Evolutionary conservation across 2,329 filamentous ascomycete genomes (phyloP), one percentile per base, ranked within the genome.

Genomic region (Leptographium flavum): DNA sequence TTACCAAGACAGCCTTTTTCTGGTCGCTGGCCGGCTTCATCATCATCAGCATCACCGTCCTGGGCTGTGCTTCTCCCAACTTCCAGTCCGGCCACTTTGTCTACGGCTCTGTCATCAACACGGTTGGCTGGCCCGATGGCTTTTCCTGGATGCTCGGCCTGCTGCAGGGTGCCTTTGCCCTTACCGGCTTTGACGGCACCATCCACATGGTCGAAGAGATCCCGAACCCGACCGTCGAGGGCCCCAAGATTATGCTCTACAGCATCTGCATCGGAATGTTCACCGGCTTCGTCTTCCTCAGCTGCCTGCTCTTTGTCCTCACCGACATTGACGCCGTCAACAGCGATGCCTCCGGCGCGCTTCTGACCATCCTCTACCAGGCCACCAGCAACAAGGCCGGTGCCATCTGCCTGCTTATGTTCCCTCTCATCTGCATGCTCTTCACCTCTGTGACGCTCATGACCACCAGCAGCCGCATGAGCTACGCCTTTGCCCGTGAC

Each of bases 11-110:
- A 17, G 81, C 81, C 1, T 81, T 87, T 52, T 70, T 77, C 42
- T 87, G 81, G 82, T 82, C 76, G 3, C 65, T 87, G 3, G 60
- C 68, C 2, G 83, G 83, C 0, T 85, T 87, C 52, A 62, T 73
- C 37, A 65, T 86, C 47, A 83, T 87, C 51, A 81, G 69, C 50
- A 82, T 85, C 50, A 82, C 81, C 0, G 66, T 83, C 0, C 62
- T 87, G 41, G 70, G 79, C 4, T 83, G 77, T 54, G 68, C 79
- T 0, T 71, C 80, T 2, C 79, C 79, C 0, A 64, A 79, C 51
- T 86, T 74, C 55, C 77, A 78, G 53, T 71, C 69, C 8, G 81
- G 69, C 15, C 58, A 69, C 10, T 83, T 81, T 43, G 81, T 85
- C 11, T 85, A 82, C 50, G 66, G 70, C 5, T 60, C 74, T 2